Percentiles rank a stretch among this genome's conserved stretches.
These are phyloP conservation scores for Thuja plicata DNA, from an alignment of 83 land plant species.

Conservation along the genomic window DNA sequence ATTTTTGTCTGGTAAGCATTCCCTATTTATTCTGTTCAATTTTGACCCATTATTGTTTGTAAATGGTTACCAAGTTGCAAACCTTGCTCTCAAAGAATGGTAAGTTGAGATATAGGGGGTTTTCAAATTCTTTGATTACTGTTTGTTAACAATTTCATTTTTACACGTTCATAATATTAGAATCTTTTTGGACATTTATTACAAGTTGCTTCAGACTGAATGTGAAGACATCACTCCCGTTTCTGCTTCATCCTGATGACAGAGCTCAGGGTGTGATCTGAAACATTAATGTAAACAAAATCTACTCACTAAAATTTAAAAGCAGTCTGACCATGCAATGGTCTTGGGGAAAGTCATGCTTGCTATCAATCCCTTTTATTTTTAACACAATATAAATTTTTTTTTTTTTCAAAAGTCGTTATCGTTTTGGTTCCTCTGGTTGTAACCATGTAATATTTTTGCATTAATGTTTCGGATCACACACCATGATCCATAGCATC, in stretches of 20 bases:
- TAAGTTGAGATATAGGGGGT: not conserved
- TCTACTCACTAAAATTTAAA: no score
- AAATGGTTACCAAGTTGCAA: not conserved
- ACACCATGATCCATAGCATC: no score
- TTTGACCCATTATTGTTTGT: not conserved
- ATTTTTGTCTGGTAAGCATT: slow-evolving; percentile 70
- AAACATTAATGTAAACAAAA: no score
- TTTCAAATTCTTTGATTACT: not conserved
- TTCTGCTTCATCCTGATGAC: no score
- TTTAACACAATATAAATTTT: not conserved
- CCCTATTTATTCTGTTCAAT: not conserved
- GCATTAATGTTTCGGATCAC: no score
- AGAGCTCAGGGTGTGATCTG: no score
- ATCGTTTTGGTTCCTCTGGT: no score
- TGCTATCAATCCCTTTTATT: not conserved
- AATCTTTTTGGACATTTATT: not conserved
- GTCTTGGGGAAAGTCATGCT: no score
- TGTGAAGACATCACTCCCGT: no score
- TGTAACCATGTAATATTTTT: no score
- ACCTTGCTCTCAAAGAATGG: not conserved
- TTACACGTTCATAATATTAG: not conserved
- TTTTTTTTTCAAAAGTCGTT: not conserved
- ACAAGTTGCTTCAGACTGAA: no score
- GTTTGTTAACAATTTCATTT: not conserved
- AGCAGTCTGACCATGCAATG: no score